A percentile compares a stretch with the other conserved stretches of the same genome.
Evolutionary conservation across 495 filamentous ascomycete species (phyloP).

Genomic region (Neurospora hispaniola): DNA sequence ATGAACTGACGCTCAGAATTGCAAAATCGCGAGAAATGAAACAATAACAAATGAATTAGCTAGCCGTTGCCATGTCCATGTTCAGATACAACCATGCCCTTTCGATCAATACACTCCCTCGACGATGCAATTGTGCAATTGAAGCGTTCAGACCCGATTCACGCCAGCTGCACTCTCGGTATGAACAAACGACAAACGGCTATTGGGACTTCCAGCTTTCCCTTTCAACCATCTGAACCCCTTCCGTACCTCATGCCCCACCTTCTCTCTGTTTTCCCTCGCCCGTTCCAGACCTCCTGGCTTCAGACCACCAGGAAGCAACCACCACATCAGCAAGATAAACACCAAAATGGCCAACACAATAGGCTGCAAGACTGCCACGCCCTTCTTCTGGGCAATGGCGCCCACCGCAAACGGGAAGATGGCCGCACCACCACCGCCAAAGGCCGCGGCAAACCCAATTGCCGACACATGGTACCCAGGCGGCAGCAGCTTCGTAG

Average conservation of each 20-base stretch:
- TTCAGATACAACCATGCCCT: background rate
- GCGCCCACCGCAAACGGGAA: constrained; percentile 80
- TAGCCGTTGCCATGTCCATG: background rate
- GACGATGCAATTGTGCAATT: background rate
- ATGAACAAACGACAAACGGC: background rate
- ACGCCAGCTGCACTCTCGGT: background rate
- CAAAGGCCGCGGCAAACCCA: constrained; percentile 75
- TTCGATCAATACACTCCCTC: background rate
- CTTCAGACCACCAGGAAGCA: constrained; percentile 20
- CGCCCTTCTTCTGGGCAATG: constrained; percentile 70
- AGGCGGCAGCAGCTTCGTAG: constrained; percentile 70
- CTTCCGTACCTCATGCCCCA: constrained; percentile 14
- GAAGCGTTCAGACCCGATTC: background rate
- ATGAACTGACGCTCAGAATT: background rate
- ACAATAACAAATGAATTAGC: background rate
- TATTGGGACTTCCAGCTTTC: background rate
- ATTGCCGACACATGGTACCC: constrained; percentile 73
- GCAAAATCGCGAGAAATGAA: background rate
- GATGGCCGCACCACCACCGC: constrained; percentile 65
- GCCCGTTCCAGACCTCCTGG: constrained; percentile 24
- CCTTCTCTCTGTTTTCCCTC: constrained; percentile 20
- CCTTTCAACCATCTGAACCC: constrained; percentile 7
- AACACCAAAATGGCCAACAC: constrained; percentile 54
- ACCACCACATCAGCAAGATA: constrained; percentile 46
- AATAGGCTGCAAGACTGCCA: constrained; percentile 68